These are phyloP conservation scores for Talaromyces sp. DNA, from an alignment of 2,329 filamentous ascomycete species.

Conservation along the genomic window DNA sequence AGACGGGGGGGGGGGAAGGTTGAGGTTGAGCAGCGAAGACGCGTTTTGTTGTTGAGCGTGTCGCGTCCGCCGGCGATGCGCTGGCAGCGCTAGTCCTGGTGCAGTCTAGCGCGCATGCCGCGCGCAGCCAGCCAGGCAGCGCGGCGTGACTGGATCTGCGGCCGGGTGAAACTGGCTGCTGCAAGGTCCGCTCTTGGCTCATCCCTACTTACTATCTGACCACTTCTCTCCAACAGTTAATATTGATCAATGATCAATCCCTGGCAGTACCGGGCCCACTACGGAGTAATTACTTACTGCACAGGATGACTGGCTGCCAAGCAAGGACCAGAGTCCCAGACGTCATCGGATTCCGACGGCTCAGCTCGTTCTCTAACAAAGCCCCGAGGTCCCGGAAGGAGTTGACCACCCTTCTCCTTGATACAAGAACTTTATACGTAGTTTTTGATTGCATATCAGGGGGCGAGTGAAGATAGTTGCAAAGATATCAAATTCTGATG, in stretches of 20 bases:
- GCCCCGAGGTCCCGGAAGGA: no score
- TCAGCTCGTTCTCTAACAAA: no score
- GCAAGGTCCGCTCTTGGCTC: not conserved
- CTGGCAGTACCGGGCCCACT: no score
- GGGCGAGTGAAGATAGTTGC: not conserved
- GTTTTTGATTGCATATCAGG: no score
- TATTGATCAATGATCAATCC: no score
- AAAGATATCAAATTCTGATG: not conserved
- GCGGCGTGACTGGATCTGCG: not conserved
- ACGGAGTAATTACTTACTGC: no score
- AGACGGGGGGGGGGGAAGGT: not conserved
- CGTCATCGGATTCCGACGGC: not conserved
- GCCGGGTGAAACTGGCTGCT: not conserved
- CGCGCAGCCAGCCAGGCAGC: not conserved
- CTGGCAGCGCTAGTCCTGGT: not conserved
- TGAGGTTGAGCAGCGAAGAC: not conserved
- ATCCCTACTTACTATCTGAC: no score
- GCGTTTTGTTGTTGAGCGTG: not conserved
- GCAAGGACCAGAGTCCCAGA: not conserved
- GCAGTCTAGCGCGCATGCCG: not conserved
- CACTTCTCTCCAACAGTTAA: no score
- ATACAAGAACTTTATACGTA: not conserved
- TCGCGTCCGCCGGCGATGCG: not conserved
- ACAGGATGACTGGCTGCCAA: not conserved
- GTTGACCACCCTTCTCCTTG: not conserved